Evolutionary conservation across 805 yeast genomes (phyloP).

Genomic region (Metschnikowia cerradonensis): DNA sequence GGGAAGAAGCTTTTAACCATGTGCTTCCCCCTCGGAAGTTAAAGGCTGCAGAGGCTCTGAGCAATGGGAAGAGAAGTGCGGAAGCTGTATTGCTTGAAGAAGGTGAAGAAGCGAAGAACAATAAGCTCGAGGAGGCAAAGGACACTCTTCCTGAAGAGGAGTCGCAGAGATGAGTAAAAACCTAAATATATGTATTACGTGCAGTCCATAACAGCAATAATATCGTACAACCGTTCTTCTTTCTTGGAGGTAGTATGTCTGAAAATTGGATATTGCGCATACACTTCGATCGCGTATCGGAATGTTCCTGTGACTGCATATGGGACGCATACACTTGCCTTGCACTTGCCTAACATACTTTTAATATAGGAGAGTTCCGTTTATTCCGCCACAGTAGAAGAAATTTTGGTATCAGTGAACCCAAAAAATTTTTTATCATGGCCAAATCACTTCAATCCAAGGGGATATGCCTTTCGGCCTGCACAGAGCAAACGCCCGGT

Average conservation of each 20-base stretch:
- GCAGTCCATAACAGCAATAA: not conserved
- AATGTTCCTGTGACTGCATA: conserved; percentile 1
- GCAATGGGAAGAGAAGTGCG: not conserved
- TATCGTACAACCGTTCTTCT: not conserved
- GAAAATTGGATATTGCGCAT: not conserved
- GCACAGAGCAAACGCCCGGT: not conserved
- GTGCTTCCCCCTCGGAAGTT: conserved; percentile 80
- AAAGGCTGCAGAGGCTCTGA: conserved; percentile 3
- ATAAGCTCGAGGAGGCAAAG: no score
- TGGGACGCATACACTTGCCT: not conserved
- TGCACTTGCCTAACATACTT: not conserved
- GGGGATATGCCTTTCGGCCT: not conserved
- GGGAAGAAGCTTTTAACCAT: conserved; percentile 84
- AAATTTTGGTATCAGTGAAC: no score
- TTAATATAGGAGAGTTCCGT: not conserved
- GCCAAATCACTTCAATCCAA: not conserved
- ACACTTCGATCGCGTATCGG: not conserved
- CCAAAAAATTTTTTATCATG: not conserved
- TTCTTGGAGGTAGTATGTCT: not conserved
- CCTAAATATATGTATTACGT: not conserved
- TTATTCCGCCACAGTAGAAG: not conserved
- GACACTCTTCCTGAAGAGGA: not conserved
- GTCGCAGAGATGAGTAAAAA: not conserved
- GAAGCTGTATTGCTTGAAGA: not conserved
- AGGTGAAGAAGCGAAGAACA: not conserved